phyloP scores from a whole-genome alignment of 176 grass and related monocot genomes.

The Zoysia japonica region DNA sequence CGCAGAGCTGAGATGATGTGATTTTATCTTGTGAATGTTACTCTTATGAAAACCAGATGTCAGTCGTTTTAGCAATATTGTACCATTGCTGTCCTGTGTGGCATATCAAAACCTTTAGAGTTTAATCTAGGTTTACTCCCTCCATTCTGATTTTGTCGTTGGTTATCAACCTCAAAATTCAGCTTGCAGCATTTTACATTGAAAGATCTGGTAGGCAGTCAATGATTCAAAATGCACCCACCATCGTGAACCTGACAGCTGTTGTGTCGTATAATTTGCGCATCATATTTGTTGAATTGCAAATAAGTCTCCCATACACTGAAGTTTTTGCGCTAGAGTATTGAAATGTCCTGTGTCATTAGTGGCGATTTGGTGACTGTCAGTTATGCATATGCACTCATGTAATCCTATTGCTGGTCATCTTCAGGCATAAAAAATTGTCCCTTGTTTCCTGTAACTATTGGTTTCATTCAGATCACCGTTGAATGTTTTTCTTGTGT shows the following conservation, averaged over 20 bases:
- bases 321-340: no score
- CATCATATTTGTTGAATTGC: neutral
- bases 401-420: neutral
- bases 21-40: constrained; percentile 21
- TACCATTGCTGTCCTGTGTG: neutral
- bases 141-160: no score
- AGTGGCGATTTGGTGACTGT: neutral
- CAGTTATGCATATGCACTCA: neutral
- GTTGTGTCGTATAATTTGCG: neutral
- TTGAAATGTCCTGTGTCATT: neutral
- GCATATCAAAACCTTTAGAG: neutral
- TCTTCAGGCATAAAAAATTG: no score
- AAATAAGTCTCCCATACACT: neutral
- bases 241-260: neutral
- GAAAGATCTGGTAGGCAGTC: neutral
- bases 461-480: neutral
- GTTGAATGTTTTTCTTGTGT: neutral
- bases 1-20: neutral
- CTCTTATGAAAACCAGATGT: constrained; percentile 1
- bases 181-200: neutral
- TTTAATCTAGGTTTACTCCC: neutral
- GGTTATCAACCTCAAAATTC: no score
- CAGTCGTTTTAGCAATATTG: constrained; percentile 31
- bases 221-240: neutral
- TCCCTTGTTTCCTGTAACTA: neutral